Base-by-base conservation (phyloP, 768 basidiomycete species). In the Lepiota venenata region DNA sequence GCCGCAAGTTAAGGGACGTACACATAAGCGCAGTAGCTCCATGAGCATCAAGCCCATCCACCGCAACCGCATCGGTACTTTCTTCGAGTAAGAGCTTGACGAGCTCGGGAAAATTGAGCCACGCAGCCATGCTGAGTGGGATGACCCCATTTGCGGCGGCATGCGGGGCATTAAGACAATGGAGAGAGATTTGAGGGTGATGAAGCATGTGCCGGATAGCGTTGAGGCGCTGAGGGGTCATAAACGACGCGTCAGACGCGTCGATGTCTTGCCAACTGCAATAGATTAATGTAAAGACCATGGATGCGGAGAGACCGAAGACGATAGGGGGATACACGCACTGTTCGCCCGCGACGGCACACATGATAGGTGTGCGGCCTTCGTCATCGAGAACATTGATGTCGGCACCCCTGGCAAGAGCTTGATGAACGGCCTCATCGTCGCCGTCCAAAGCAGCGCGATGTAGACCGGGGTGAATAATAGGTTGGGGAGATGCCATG, bases 1-100 rank as follows among this genome's bases (percentile, higher is more conserved):
- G 45, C 56, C 59, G 37, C 39, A 57, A 50, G 42, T 47, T 18
- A 16, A 37, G 57, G 50, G 25, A 74, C 85, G 71, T 74, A 92
- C 89, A 92, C 89, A 92, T 92, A 56, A 92, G 74, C 5, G 89
- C 82, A 22, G 89, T 92, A 20, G 86, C 88, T 6, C 87, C 87
- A 62, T 86, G 82, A 20, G 79, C 70, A 62, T 92, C 89, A 73
- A 83, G 80, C 29, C 83, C 87, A 59, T 91, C 85, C 3, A 90
- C 87, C 6, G 84, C 78, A 20, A 91, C 81, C 20, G 79, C 65
- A 40, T 82, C 84, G 2, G 72, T 67, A 60, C 84, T 85, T 25
- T 73, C 77, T 43, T 87, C 81, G 21, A 91, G 76, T n/a, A 91
- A 70, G 39, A 83, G 61, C 52, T 73, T 73, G n/a, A 91, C 85